Evolutionary conservation across 1,284 basidiomycete genomes (phyloP).

Genomic region (Papiliotrema fonsecae): DNA sequence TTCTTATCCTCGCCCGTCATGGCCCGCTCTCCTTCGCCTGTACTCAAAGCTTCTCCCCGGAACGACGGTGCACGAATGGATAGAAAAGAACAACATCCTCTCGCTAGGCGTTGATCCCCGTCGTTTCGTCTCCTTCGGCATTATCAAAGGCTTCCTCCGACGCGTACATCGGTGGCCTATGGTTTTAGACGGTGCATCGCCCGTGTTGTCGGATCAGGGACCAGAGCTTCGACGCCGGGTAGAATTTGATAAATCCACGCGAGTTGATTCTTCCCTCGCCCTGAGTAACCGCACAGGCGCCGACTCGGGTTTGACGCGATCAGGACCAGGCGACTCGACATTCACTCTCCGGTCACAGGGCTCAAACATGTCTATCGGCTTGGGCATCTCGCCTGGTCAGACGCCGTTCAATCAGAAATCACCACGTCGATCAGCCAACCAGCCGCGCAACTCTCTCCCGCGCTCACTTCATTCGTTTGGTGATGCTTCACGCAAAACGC

Average conservation of each 20-base stretch:
- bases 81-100: constrained; percentile 68
- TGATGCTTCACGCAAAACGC: constrained; percentile 5
- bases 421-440: background rate
- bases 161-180: constrained; percentile 91
- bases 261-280: constrained; percentile 11
- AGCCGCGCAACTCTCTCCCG: constrained; percentile 8
- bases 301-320: constrained; percentile 14
- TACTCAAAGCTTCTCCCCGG: constrained; percentile 85
- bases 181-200: constrained; percentile 28
- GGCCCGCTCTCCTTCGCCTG: constrained; percentile 75
- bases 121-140: constrained; percentile 93
- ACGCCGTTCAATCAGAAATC: constrained; percentile 15
- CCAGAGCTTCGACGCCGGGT: constrained; percentile 14
- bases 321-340: constrained; percentile 27
- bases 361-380: constrained; percentile 27
- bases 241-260: constrained; percentile 26
- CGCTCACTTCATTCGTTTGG: constrained; percentile 13
- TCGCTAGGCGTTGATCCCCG: constrained; percentile 78
- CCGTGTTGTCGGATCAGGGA: constrained; percentile 15
- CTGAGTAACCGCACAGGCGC: constrained; percentile 2
- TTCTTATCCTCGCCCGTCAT: constrained; percentile 57
- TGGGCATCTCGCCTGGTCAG: constrained; percentile 31
- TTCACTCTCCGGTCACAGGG: constrained; percentile 35
- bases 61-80: constrained; percentile 82
- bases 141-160: constrained; percentile 96